Percentiles rank a stretch among this genome's conserved stretches.
These are phyloP conservation scores for Sonneratia alba DNA, from an alignment of 345 rosid species.

Conservation along the genomic window DNA sequence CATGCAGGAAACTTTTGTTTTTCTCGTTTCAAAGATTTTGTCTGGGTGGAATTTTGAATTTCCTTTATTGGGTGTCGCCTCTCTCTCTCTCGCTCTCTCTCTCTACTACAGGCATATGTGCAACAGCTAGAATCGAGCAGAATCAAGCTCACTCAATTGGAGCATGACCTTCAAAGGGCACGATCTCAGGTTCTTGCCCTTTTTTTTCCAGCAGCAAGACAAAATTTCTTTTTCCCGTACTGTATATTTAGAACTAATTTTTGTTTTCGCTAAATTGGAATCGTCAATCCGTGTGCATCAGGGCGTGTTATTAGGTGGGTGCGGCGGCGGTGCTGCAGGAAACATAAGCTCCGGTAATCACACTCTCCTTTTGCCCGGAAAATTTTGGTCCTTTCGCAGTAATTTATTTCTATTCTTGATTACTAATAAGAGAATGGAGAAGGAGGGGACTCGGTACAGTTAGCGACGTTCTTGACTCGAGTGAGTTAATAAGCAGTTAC, in stretches of 20 bases:
- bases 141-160: slow-evolving; percentile 75
- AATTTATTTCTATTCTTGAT: not conserved
- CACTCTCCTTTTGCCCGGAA: not conserved
- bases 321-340: slow-evolving; percentile 59
- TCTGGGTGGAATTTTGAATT: not conserved
- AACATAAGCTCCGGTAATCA: slow-evolving; percentile 67
- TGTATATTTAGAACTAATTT: not conserved
- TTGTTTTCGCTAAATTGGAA: not conserved
- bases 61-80: not conserved
- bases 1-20: no score
- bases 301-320: slow-evolving; percentile 84
- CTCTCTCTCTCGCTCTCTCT: not conserved
- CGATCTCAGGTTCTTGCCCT: slow-evolving; percentile 61
- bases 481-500: no score
- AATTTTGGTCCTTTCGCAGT: not conserved
- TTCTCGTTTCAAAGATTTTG: no score
- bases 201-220: no score
- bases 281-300: slow-evolving; percentile 6
- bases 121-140: slow-evolving; percentile 94
- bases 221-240: not conserved
- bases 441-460: no score
- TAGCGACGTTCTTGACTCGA: no score
- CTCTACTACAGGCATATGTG: slow-evolving; percentile 64
- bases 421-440: no score
- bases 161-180: slow-evolving; percentile 94